Conservation (phyloP, 306 rosid genomes). For the Amphicarpaea edgeworthii region DNA sequence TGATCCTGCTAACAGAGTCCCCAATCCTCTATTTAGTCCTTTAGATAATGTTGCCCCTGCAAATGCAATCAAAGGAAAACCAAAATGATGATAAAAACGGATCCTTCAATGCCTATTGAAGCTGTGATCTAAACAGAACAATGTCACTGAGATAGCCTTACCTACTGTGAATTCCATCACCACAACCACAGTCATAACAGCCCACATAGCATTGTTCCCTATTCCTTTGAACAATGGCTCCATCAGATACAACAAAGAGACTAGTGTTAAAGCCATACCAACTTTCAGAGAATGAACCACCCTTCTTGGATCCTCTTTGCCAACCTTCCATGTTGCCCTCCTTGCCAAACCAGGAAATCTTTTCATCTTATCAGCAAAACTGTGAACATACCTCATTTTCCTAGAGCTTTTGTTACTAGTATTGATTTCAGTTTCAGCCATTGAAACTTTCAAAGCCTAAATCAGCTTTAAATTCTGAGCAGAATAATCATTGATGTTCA, state of each 20-base stretch:
- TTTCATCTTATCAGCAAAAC: slow-evolving; percentile 50
- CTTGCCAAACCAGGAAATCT: slow-evolving; percentile 50
- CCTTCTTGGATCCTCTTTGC: slow-evolving; percentile 79
- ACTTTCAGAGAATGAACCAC: slow-evolving; percentile 84
- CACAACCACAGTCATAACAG: slow-evolving; percentile 96
- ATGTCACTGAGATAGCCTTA: slow-evolving; percentile 24
- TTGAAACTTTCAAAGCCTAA: slow-evolving; percentile 52
- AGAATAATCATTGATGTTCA: background rate
- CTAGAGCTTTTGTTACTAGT: slow-evolving; percentile 26
- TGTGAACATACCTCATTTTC: background rate
- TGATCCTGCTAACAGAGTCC: slow-evolving; percentile 82
- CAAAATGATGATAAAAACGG: background rate
- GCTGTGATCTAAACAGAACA: background rate
- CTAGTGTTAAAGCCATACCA: slow-evolving; percentile 77
- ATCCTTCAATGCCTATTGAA: background rate
- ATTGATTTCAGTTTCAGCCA: slow-evolving; percentile 43
- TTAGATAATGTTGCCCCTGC: slow-evolving; percentile 93
- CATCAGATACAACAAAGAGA: slow-evolving; percentile 71
- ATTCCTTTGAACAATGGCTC: slow-evolving; percentile 75
- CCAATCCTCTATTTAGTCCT: slow-evolving; percentile 93
- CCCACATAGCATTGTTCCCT: slow-evolving; percentile 85
- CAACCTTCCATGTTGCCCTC: slow-evolving; percentile 65
- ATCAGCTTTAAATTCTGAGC: slow-evolving; percentile 3
- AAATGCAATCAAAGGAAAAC: slow-evolving; percentile 48
- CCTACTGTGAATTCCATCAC: slow-evolving; percentile 95